phyloP scores from a whole-genome alignment of 2,329 filamentous ascomycete species.

The Microdochium trichocladiopsis region DNA sequence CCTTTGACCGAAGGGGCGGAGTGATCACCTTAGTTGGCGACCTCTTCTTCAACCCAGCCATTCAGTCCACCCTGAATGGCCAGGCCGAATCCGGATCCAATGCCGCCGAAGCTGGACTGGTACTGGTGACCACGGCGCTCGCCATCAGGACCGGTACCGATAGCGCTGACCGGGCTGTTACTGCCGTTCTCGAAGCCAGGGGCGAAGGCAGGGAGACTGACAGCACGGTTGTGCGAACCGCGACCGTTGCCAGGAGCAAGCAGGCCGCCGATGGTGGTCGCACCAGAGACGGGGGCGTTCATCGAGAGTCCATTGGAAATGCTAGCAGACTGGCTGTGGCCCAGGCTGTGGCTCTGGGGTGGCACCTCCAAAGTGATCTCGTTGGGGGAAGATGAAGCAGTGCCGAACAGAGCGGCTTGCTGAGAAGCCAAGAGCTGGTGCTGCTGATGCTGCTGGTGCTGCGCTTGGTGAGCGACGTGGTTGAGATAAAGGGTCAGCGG shows the following conservation, averaged over 20 bases:
- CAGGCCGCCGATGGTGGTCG: conserved; percentile 69
- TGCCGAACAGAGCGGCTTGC: conserved; percentile 75
- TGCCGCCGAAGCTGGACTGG: conserved; percentile 55
- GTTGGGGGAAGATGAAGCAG: conserved; percentile 53
- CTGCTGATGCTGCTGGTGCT: conserved; percentile 69
- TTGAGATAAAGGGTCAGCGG: conserved; percentile 90
- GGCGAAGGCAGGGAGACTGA: conserved; percentile 73
- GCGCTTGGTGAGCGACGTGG: conserved; percentile 67
- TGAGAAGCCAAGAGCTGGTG: conserved; percentile 66
- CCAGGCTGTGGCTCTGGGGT: conserved; percentile 52
- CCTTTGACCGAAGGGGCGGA: background rate
- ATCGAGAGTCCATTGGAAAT: conserved; percentile 57
- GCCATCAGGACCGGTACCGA: conserved; percentile 38
- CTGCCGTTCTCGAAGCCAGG: conserved; percentile 56
- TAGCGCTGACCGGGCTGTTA: conserved; percentile 40
- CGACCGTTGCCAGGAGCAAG: conserved; percentile 62
- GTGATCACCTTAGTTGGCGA: conserved; percentile 39
- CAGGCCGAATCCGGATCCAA: conserved; percentile 52
- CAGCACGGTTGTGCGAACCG: conserved; percentile 67
- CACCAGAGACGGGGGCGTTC: conserved; percentile 42
- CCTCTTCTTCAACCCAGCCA: conserved; percentile 62
- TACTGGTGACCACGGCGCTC: conserved; percentile 61
- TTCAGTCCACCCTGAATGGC: conserved; percentile 58
- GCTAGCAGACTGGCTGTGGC: conserved; percentile 59
- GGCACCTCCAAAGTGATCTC: conserved; percentile 52